Base-by-base conservation (phyloP, 768 basidiomycete genomes). In the Roridomyces roridus region DNA sequence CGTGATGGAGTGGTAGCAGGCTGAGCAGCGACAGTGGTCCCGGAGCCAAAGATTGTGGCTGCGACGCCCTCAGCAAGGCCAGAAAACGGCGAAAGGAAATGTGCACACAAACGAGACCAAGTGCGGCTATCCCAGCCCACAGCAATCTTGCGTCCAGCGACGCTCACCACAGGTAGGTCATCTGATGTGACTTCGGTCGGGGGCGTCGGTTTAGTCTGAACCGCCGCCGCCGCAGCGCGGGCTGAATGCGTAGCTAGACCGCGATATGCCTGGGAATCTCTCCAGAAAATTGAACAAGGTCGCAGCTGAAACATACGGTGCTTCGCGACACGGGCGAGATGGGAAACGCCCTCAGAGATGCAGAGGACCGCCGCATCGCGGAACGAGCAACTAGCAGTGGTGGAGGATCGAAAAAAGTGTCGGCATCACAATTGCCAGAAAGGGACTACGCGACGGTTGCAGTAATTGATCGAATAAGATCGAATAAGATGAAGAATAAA, bases 31-130 rank as follows among this genome's bases (percentile, higher is more conserved):
- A 69, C 96, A 98, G 63, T 98, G 96, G 67, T 98, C 96, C 40
- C 93, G 80, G 21, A 98, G 75, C 91, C 94, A 97, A 36, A 94
- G 83, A 65, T 94, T 86, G 68, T 96, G 93, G 68, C 96, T 98
- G 62, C 24, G 61, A 14, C 44, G 28, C 20, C 48, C 41, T 42
- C 2, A 57, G 50, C 9, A 46, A 36, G 43, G 25, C 28, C 8
- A 35, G 9, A 25, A 28, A 7, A 34, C 26, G 39, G 43, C 6
- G 8, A 40, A 17, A 26, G 34, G 5, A 26, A 25, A 40, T 6
- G n/a, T 45, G 80, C 90, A 60, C 68, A 94, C 93, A 89, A 95
- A 72, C 86, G 78, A 3, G 92, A 91, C 83, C 86, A 89, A 2
- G 76, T 81, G 55, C 80, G 78, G 10, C 85, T 81, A 58, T 89